Evolutionary conservation across 768 basidiomycete species (phyloP), one percentile per base, ranked within the genome.

Genomic region (Phanerochaete carnosa): DNA sequence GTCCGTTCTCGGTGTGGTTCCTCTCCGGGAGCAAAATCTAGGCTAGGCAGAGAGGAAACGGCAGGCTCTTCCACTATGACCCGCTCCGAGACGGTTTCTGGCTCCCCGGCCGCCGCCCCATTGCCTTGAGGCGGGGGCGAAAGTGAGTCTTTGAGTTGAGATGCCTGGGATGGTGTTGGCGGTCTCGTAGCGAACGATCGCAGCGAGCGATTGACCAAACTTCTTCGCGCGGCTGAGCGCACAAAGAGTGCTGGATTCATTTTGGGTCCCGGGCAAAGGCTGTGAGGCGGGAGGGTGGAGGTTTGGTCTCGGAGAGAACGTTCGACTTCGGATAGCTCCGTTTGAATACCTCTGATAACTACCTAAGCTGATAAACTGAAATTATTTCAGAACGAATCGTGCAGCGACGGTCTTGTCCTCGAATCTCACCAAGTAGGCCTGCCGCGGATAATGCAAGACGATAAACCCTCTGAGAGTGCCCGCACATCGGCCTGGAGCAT

Each of bases 11-110:
- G 70, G 57, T 74, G 71, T 46, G 74, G 72, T 50, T 77, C 72
- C 16, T 76, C 75, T 16, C 78, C 75, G 0, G 87, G 86, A 19
- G 85, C 80, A 65, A 90, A 88, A 72, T 91, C 89, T 22, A 90
- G 77, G 57, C 80, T 85, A 4, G 84, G 82, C 5, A 83, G 64
- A 2, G 64, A 39, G 0, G 65, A 59, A 28, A 62, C 8, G 9
- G 54, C 23, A 7, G 43, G 9, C 29, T 50, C 47, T 9, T n/a
- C 32, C 25, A 53, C 47, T 5, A 46, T n/a, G 13, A 12, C 33
- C 26, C 39, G n/a, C 33, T 30, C 53, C 22, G 60, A 22, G 5
- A 22, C 3, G n/a, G 57, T 4, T 29, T 50, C 57, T 16, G 47
- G 30, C 29, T 35, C 3, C 22, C 26, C 4, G 3, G 26, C 32